Base-by-base conservation (phyloP, 331 rosid genomes). In the Quercus tomentella region DNA sequence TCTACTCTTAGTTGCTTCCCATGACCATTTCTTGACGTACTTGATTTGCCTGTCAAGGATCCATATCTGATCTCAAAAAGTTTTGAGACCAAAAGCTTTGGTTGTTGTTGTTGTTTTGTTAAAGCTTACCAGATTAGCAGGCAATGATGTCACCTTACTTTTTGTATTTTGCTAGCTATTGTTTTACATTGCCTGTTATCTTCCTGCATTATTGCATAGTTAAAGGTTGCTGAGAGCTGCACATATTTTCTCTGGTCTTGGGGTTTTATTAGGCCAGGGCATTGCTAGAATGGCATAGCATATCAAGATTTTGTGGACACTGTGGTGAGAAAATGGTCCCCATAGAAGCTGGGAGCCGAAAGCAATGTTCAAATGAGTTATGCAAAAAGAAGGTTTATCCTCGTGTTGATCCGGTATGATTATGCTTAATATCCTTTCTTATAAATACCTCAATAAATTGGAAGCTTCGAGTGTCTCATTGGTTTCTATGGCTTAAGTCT, bases 381-480 rank as follows among this genome's bases (percentile, higher is more conserved):
- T 95, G 97, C 90, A 87, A 82, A 41, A 87, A 81, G 82, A 87
- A 92, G 82, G 82, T 93, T 76, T 95, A 92, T 49, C 99, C 99
- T 68, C 99, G 99, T 72, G 89, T 92, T 72, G 99, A 95, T 80
- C 99, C 97, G 70, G 99, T 95, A 76, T 55, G 85, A 56, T 82
- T 62, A 67, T 52, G 73, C 72, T 73, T 22, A 49, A 41, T 26
- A 28, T 72, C 77, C 76, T 30, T 18, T 7, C 72, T 75, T 77
- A 7, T 56, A 31, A 28, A 49, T 18, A 55, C 3, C 72, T 69
- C 33, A 43, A 18, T 5, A 22, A 31, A 54, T 8, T 68, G 28
- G 79, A 76, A 80, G 28, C 58, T 70, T 84, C 61, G 16, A 20
- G 72, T 57, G 30, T 69, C 73, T 31, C 41, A 54, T 81, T 81